Evolutionary conservation across 768 basidiomycete genomes (phyloP), one percentile per base, ranked within the genome.

Genomic region (Leucocoprinus leucothites): DNA sequence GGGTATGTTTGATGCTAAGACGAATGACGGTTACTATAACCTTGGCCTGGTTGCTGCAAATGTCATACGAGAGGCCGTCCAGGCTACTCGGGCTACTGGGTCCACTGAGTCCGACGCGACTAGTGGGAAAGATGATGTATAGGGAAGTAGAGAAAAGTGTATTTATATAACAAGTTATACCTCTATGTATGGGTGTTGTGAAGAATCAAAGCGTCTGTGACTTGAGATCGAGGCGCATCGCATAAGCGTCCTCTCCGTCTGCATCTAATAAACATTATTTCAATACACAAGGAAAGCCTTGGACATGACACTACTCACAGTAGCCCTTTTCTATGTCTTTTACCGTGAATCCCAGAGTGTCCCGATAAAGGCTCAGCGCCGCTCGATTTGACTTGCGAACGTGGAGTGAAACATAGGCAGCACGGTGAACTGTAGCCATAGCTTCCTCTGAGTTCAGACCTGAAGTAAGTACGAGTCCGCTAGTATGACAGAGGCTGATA

Each of bases 381-480:
- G 96, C 96, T 42, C 94, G 83, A 66, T 98, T 98, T 11, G 94
- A 94, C 69, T 96, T 94, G 48, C 96, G 82, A 35, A 98, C 96
- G 64, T 98, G 94, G 34, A 98, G 72, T 1, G 91, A 93, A 25
- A 97, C 92, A 66, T 87, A 88, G n/a, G 86, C 74, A 1, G 94
- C 94, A 24, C 80, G 78, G 70, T 95, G 95, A 18, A 94, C 82
- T 1, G 83, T 81, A 3, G 87, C 82, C 96, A 98, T 98, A 3
- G 96, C 92, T 64, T 91, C 82, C 69, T 97, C 94, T 95, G 67
- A 16, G 11, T 5, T 5, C 6, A 11, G 59, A 28, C 34, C 24
- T 9, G 18, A 26, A 1, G 28, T 28, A 25, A 40, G 49, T 47
- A 49, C 13, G 45, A 41, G 43, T 57, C 44, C 46, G 41, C 38